A percentile compares a stretch with the other conserved stretches of the same genome.
Evolutionary conservation across 1,284 basidiomycete species (phyloP).

Genomic region (Sanguinoderma infundibulare): DNA sequence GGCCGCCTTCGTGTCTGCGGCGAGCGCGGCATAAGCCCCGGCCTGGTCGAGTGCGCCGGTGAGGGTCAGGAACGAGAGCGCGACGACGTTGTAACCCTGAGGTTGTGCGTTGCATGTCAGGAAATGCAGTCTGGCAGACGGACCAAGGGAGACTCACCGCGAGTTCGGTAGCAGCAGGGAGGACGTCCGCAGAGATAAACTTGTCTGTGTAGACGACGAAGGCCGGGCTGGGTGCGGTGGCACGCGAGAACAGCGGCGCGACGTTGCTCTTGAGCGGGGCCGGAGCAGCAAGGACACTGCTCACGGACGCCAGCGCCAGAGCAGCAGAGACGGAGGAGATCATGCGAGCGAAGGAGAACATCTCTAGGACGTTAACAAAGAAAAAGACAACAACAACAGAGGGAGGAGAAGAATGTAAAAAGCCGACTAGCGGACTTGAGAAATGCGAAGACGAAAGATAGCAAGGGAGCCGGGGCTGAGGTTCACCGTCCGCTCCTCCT

Average conservation of each 20-base stretch:
- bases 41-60: slow-evolving; percentile 19
- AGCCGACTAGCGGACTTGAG: slow-evolving; percentile 22
- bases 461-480: slow-evolving; percentile 13
- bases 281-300: slow-evolving; percentile 19
- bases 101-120: not conserved
- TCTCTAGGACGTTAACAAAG: slow-evolving; percentile 14
- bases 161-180: slow-evolving; percentile 11
- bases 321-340: slow-evolving; percentile 19
- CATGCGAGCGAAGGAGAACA: slow-evolving; percentile 24
- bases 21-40: slow-evolving; percentile 6
- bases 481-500: not conserved
- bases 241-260: slow-evolving; percentile 12
- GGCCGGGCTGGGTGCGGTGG: slow-evolving; percentile 12
- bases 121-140: not conserved
- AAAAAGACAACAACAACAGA: slow-evolving; percentile 1
- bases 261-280: not conserved
- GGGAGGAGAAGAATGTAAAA: slow-evolving; percentile 1
- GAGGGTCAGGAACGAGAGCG: slow-evolving; percentile 20
- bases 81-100: slow-evolving; percentile 22
- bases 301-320: slow-evolving; percentile 22
- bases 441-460: slow-evolving; percentile 11
- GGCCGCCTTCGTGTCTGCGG: slow-evolving; percentile 31
- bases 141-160: not conserved
- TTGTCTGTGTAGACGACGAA: slow-evolving; percentile 23
- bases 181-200: slow-evolving; percentile 14